These are phyloP conservation scores for Colletotrichum theobromicola DNA, from an alignment of 2,329 filamentous ascomycete genomes.

Conservation along the genomic window DNA sequence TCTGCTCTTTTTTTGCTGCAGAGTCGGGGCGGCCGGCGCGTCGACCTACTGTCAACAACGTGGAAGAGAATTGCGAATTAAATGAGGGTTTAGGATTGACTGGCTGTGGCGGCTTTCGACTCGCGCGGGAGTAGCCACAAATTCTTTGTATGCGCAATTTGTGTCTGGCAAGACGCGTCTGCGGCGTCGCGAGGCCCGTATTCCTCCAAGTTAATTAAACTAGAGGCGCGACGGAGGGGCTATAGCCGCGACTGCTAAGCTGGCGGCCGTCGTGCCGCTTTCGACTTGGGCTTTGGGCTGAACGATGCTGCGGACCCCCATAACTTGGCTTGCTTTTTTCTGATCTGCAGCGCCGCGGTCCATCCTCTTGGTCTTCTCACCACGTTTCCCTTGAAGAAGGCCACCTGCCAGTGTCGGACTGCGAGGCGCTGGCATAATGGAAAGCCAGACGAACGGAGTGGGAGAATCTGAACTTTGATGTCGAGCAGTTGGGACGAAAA, in stretches of 20 bases:
- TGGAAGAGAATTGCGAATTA: constrained; percentile 7
- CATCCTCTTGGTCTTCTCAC: background rate
- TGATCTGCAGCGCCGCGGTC: background rate
- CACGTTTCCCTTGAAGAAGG: background rate
- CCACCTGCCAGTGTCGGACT: constrained; percentile 2
- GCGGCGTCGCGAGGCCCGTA: constrained; percentile 3
- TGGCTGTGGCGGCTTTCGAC: constrained; percentile 14
- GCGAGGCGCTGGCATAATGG: background rate
- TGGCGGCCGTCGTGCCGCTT: background rate
- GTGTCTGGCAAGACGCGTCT: constrained; percentile 10
- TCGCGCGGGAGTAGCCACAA: constrained; percentile 16
- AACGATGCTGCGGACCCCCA: background rate
- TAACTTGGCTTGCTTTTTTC: background rate
- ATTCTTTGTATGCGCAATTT: constrained; percentile 10
- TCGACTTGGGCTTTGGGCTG: constrained; percentile 3
- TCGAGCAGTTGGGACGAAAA: constrained; percentile 7
- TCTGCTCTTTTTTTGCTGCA: background rate
- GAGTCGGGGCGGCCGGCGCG: constrained; percentile 5
- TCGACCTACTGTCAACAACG: constrained; percentile 1
- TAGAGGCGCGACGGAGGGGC: constrained; percentile 8
- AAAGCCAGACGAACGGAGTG: background rate
- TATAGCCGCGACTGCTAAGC: background rate
- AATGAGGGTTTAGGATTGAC: constrained; percentile 20
- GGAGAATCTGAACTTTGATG: constrained; percentile 5
- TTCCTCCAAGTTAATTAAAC: constrained; percentile 8